phyloP scores from a whole-genome alignment of 1,139 yeast genomes.

The Suhomyces wounanorum region DNA sequence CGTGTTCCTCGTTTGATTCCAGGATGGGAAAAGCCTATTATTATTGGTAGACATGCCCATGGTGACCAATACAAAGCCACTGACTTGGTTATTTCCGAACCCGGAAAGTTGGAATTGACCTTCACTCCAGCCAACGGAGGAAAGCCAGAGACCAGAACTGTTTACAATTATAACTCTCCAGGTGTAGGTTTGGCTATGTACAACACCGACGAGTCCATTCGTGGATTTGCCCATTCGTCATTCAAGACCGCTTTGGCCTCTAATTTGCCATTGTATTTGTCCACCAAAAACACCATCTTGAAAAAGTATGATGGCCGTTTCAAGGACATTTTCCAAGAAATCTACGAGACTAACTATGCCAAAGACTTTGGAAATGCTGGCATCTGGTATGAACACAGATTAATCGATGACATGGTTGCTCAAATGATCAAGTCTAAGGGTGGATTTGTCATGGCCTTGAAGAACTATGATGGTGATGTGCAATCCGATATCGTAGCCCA shows the following conservation, averaged over 20 bases:
- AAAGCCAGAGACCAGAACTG: conserved; percentile 55
- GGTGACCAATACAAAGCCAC: conserved; percentile 97
- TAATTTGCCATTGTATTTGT: conserved; percentile 75
- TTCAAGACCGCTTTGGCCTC: conserved; percentile 83
- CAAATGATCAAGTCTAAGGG: conserved; percentile 96
- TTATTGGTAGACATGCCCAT: conserved; percentile 95
- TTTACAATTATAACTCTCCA: conserved; percentile 69
- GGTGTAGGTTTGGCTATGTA: conserved; percentile 95
- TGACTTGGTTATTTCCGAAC: conserved; percentile 73
- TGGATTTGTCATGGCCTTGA: conserved; percentile 91
- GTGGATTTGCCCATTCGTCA: conserved; percentile 89
- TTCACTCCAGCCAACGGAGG: conserved; percentile 77
- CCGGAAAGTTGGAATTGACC: conserved; percentile 77
- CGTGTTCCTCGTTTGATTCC: conserved; percentile 88
- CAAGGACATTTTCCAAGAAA: conserved; percentile 85
- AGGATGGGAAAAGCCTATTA: conserved; percentile 92
- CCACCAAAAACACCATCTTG: conserved; percentile 93
- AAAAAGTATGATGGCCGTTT: conserved; percentile 93
- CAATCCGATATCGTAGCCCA: conserved; percentile 97
- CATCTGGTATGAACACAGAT: conserved; percentile 94
- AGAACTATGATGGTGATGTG: conserved; percentile 97
- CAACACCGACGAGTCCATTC: conserved; percentile 88
- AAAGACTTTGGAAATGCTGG: conserved; percentile 69
- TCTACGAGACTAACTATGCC: conserved; percentile 73
- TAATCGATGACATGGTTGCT: conserved; percentile 98